phyloP scores from a whole-genome alignment of 768 basidiomycete genomes.

The Hypsizygus marmoreus region DNA sequence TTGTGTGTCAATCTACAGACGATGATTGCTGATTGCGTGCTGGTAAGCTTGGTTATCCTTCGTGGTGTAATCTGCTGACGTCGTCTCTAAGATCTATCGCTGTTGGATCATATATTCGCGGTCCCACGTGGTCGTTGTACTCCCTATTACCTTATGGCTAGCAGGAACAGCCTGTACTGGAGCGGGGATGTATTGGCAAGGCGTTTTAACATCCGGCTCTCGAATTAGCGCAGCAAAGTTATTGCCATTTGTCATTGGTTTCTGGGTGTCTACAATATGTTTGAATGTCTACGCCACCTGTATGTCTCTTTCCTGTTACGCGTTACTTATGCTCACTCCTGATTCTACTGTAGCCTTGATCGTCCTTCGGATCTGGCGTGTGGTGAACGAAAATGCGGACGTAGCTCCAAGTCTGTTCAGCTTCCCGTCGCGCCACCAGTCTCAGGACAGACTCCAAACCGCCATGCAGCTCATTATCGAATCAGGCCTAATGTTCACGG shows the following conservation, averaged over 20 bases:
- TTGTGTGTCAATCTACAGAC: neutral
- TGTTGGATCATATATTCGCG: slow-evolving; percentile 7
- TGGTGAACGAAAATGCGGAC: neutral
- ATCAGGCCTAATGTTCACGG: slow-evolving; percentile 11
- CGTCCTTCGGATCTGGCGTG: neutral
- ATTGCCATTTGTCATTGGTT: slow-evolving; percentile 9
- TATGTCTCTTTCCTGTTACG: neutral
- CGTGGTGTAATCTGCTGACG: too few relatives aligned
- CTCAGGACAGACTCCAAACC: slow-evolving; percentile 1
- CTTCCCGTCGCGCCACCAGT: neutral
- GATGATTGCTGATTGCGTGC: neutral
- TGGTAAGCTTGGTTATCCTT: neutral
- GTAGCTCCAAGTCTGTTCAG: neutral
- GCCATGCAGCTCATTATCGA: slow-evolving; percentile 5
- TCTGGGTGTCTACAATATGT: slow-evolving; percentile 10
- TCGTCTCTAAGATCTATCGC: slow-evolving; percentile 5
- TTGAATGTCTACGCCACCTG: slow-evolving; percentile 11
- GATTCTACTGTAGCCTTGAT: neutral
- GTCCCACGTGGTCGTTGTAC: neutral
- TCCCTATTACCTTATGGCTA: slow-evolving; percentile 10
- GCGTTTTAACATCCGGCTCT: slow-evolving; percentile 5
- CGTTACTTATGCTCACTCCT: neutral
- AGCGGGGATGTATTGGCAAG: slow-evolving; percentile 3
- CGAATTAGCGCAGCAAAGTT: neutral
- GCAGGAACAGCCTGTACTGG: slow-evolving; percentile 5